Base-by-base conservation (phyloP, 2,329 filamentous ascomycete species). In the Drechslerella dactyloides region DNA sequence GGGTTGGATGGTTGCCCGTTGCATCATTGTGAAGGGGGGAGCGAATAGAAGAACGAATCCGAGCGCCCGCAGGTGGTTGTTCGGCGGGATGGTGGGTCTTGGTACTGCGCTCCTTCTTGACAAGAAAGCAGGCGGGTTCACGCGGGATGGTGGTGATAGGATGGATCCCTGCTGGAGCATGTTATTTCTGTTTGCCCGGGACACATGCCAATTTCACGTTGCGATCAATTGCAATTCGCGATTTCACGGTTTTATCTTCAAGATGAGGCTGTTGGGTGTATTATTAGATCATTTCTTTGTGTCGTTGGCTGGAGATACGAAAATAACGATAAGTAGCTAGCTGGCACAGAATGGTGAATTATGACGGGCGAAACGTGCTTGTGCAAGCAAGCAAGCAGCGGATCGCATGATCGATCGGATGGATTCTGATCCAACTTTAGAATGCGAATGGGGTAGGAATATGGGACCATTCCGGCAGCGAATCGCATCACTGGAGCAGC, bases 31-130 rank as follows among this genome's bases (percentile, higher is more conserved):
- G 30, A 27, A 21, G 57, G 53, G 33, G 30, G 56, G 42, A 57
- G 57, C 64, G 64, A 69, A 69, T 69, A 59, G 19, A 51, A 57
- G 51, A 51, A 35, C 42, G 24, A 27, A 61, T 44, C 58, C 50
- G 58, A 62, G 58, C 48, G 51, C 51, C 40, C 23, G 42, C 23
- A 50, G 24, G 30, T 42, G 40, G 48, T 52, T 69, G 17, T 27
- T 62, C 27, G 4, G 37, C 15, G 4, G 5, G 37, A 8, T 23
- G 60, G 64, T 69, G 57, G 64, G 64, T 69, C 56, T 21, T 27
- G 44, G 46, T 53, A 10, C 57, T 42, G 37, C 37, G 37, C 37
- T 42, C 37, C 19, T 27, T 19, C 19, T 13, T 51, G 5, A 51
- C 46, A 51, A 15, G 21, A 55, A 42, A 59, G 54, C 54, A 50